Percentiles rank a stretch among this genome's conserved stretches.
These are phyloP conservation scores for Quercus robur DNA, from an alignment of 306 rosid genomes.

Conservation along the genomic window DNA sequence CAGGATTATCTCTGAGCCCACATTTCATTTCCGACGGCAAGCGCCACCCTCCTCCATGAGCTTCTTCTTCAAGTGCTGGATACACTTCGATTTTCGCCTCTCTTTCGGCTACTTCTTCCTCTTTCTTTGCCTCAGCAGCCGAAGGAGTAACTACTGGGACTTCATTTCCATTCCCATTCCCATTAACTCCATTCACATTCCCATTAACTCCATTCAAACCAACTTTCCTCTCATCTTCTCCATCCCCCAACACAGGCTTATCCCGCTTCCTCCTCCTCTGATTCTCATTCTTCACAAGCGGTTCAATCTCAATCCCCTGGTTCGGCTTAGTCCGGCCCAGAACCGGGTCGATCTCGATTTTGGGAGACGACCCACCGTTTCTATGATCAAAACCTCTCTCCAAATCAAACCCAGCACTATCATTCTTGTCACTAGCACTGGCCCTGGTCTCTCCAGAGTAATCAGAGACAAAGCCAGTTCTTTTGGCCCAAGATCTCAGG, in stretches of 20 bases:
- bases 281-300: constrained; percentile 30
- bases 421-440: constrained; percentile 45
- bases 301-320: constrained; percentile 58
- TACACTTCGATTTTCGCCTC: constrained; percentile 40
- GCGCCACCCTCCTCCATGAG: constrained; percentile 39
- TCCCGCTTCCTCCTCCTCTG: constrained; percentile 34
- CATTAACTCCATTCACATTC: constrained; percentile 21
- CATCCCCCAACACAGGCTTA: constrained; percentile 30
- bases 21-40: constrained; percentile 50
- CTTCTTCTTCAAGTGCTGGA: constrained; percentile 40
- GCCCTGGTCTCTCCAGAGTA: constrained; percentile 64
- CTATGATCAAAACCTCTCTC: constrained; percentile 39
- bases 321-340: constrained; percentile 57
- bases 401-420: constrained; percentile 49
- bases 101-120: constrained; percentile 29
- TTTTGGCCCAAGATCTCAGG: constrained; percentile 83
- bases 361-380: constrained; percentile 67
- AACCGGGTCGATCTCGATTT: constrained; percentile 81
- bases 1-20: constrained; percentile 69
- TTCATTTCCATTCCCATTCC: constrained; percentile 34
- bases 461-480: constrained; percentile 83
- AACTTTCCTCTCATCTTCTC: constrained; percentile 38
- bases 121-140: constrained; percentile 38
- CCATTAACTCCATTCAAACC: constrained; percentile 30
- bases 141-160: constrained; percentile 37